Evolutionary conservation across 2,329 filamentous ascomycete species (phyloP), one percentile per base, ranked within the genome.

Genomic region (Aaosphaeria pasadenensis): DNA sequence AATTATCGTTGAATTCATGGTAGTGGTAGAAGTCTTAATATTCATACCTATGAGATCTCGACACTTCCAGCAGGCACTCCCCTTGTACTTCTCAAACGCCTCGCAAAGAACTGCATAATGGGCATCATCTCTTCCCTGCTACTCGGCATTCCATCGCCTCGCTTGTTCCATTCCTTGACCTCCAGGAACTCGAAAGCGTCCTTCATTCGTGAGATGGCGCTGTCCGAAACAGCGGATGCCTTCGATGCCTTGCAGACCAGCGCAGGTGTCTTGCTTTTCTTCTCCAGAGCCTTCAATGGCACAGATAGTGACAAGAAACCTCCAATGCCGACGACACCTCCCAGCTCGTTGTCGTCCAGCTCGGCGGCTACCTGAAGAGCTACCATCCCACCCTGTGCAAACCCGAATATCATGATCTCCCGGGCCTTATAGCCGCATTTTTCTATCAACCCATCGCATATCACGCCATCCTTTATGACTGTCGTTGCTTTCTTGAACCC

Each of bases 81-180:
- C 47, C 71, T 75, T 39, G 69, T 73, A 57, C 79, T 82, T 53
- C 72, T 62, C 57, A 94, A 69, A 60, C 86, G 79, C 44, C 86
- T 79, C 0, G 86, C 85, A 59, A 91, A 80, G 66, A 85, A 96
- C 62, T 87, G 83, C 90, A 96, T 96, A 51, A 96, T 80, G 0
- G 91, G 91, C 60, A 91, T 64, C 80, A 95, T 91, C 77, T 97
- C 91, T 7, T 95, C 90, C 45, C 87, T 78, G 64, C 79, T 86
- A 41, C 77, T 75, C n/a, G 91, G 90, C 91, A 96, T 96, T 1
- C 80, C 80, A 68, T 95, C 89, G 5, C 86, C 88, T 3, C 68
- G 70, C 63, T 85, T 83, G 61, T 59, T 67, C 70, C 70, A 73
- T 44, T 71, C 69, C 45, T 63, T 64, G 41, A 71, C 46, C 53